Evolutionary conservation across 2,329 filamentous ascomycete genomes (phyloP).

Genomic region (Incumbomyces lentus): DNA sequence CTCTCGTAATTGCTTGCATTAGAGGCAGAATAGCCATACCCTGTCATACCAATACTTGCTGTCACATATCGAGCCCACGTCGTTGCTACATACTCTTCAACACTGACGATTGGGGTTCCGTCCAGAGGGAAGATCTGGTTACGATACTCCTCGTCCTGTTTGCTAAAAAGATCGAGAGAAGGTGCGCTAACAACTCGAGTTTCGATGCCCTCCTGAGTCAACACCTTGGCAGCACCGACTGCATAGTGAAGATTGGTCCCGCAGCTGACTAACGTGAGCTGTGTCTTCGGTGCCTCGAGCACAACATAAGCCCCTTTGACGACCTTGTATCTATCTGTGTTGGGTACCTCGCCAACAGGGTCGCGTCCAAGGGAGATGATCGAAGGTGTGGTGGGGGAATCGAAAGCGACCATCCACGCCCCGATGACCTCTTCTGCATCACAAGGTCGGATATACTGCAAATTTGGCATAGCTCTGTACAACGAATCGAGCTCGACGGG

Average conservation of each 20-base stretch:
- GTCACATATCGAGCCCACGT: conserved; percentile 13
- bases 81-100: conserved; percentile 33
- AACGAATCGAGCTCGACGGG: conserved; percentile 46
- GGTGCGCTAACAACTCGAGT: conserved; percentile 39
- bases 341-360: conserved; percentile 28
- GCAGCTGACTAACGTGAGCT: conserved; percentile 38
- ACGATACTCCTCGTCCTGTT: conserved; percentile 34
- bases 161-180: conserved; percentile 37
- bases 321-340: conserved; percentile 26
- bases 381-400: conserved; percentile 25
- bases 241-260: conserved; percentile 40
- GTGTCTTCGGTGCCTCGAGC: conserved; percentile 25
- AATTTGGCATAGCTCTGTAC: conserved; percentile 51
- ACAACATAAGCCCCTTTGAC: conserved; percentile 33
- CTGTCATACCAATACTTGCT: conserved; percentile 20
- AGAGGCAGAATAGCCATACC: conserved; percentile 17
- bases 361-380: conserved; percentile 35
- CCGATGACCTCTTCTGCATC: conserved; percentile 49
- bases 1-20: conserved; percentile 12
- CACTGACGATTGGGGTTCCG: conserved; percentile 28
- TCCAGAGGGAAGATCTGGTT: conserved; percentile 29
- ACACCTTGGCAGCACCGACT: conserved; percentile 29
- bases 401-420: conserved; percentile 42
- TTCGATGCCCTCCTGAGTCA: conserved; percentile 27
- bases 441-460: conserved; percentile 48